Base-by-base conservation (phyloP, 2,329 filamentous ascomycete genomes). In the Pyricularia sp. region DNA sequence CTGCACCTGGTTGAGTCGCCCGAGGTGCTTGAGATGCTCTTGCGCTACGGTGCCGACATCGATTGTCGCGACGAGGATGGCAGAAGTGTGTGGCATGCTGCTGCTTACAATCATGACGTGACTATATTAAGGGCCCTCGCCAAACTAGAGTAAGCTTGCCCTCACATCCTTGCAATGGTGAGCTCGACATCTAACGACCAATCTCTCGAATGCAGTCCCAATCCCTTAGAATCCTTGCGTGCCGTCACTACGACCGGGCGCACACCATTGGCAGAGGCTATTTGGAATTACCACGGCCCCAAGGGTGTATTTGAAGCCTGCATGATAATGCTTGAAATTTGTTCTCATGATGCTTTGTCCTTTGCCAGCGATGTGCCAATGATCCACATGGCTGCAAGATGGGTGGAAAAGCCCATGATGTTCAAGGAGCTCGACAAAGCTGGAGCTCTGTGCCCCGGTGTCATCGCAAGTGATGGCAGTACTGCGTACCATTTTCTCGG, bases 401-500 rank as follows among this genome's bases (percentile, higher is more conserved):
- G 49, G 53, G 62, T 12, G 3, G 9, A 31, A 8, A 31, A 35
- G 2, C 28, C n/a, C 8, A 12, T 49, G 3, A 40, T 40, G 3
- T 49, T 64, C 7, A 8, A 16, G 24, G 49, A 13, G 26, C 49
- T 64, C 30, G 53, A 40, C 22, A 53, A 59, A 16, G 30, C 49
- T 1, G 62, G 62, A 12, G 62, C 62, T 4, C 4, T 64, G 19
- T 33, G 59, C 19, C 62, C 49, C 31, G 53, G 22, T 13, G 49
- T 13, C 19, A 31, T 59, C 19, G 31, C 49, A 3, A n/a, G 6
- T 19, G 8, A 26, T 16, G 24, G 26, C 62, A 31, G 30, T 28
- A 64, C 62, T 8, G 19, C 53, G 4, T 64, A 59, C 62, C 62
- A 64, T 22, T 59, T 40, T n/a, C 31, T 64, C 28, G 19, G 24